Evolutionary conservation across 2,329 filamentous ascomycete genomes (phyloP), one percentile per base, ranked within the genome.

Genomic region (Celoporthe dispersa): DNA sequence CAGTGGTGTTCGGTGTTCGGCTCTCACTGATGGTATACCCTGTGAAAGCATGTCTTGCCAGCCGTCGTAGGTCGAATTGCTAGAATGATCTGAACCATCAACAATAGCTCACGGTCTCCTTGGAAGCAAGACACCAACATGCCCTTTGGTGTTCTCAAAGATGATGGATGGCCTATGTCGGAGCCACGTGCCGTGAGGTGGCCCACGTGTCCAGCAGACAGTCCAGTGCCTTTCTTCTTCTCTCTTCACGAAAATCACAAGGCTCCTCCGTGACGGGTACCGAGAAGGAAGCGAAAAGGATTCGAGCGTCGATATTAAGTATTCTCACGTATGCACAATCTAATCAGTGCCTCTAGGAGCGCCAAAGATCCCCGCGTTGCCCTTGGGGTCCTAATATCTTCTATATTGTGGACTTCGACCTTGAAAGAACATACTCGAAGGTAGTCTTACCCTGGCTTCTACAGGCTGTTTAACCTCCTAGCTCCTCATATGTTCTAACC

Each of bases 391-490:
- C 7, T 9, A 22, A n/a, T 2, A 2, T 48, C 44, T 48, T 19
- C 22, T 2, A n/a, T 48, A 48, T n/a, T n/a, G 44, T n/a, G 2
- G 7, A n/a, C 9, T 22, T 2, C 9, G 44, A 8, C n/a, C 22
- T 19, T 22, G 44, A 9, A 48, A 48, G 22, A n/a, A n/a, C 19
- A 6, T n/a, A n/a, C 8, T 48, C 44, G 22, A n/a, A n/a, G 44
- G 44, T 8, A 48, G 22, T 22, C 44, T 48, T 22, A 48, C 5
- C 19, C 1, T 7, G 16, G 6, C 44, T n/a, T 9, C 22, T 48
- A n/a, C 19, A n/a, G 1, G 1, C 9, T n/a, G 7, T 16, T 16
- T 44, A 2, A n/a, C 44, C 11, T n/a, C 0, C n/a, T n/a, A 2
- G 44, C 16, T 9, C 44, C 44, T n/a, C 44, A 48, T n/a, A 48